Conservation (phyloP, 495 filamentous ascomycete species). For the Aspergillus indologenus region DNA sequence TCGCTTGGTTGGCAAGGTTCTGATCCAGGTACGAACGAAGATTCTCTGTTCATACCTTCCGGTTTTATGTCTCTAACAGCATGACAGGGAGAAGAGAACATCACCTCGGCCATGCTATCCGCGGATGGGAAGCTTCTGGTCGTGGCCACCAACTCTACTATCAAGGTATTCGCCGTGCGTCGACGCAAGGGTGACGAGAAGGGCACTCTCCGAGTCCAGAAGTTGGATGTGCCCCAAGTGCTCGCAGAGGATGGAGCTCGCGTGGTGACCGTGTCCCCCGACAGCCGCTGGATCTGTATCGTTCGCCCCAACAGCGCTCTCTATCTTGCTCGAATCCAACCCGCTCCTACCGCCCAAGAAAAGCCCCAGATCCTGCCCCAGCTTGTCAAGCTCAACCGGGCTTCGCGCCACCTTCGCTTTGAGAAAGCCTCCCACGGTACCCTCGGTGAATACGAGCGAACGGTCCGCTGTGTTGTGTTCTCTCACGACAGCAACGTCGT, state of each 20-base stretch:
- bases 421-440: slow-evolving; percentile 57
- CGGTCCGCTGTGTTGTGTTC: slow-evolving; percentile 71
- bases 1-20: slow-evolving; percentile 65
- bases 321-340: slow-evolving; percentile 43
- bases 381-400: slow-evolving; percentile 54
- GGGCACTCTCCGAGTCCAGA: slow-evolving; percentile 61
- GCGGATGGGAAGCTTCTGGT: slow-evolving; percentile 70
- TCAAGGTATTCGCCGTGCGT: slow-evolving; percentile 69
- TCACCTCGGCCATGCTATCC: slow-evolving; percentile 75
- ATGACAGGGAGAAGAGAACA: slow-evolving; percentile 73
- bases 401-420: slow-evolving; percentile 53
- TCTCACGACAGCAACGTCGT: slow-evolving; percentile 77
- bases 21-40: slow-evolving; percentile 56
- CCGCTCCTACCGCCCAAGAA: slow-evolving; percentile 32
- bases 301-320: slow-evolving; percentile 51
- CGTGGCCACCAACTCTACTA: slow-evolving; percentile 68
- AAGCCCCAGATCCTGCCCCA: slow-evolving; percentile 45
- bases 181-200: slow-evolving; percentile 45
- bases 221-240: slow-evolving; percentile 55
- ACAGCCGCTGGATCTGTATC: slow-evolving; percentile 54
- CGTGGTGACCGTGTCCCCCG: slow-evolving; percentile 51
- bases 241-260: slow-evolving; percentile 59
- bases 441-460: slow-evolving; percentile 73
- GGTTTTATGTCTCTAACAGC: neutral
- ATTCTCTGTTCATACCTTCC: neutral